Percentiles rank a stretch among this genome's conserved stretches.
These are phyloP conservation scores for Scutellaria minor DNA, from an alignment of 257 asterid species.

Conservation along the genomic window DNA sequence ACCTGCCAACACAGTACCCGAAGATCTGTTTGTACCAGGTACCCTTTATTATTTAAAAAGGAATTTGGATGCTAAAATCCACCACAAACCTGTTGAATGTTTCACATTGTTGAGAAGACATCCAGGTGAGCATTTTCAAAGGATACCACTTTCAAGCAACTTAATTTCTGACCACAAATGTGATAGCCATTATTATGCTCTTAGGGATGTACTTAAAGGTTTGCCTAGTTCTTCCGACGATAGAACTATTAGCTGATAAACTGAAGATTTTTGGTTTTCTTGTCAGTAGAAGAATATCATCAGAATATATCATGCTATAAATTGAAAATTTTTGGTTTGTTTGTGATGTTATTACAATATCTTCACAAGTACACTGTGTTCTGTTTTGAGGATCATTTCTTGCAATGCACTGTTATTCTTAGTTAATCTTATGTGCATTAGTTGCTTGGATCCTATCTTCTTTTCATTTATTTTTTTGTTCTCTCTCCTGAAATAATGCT, in stretches of 20 bases:
- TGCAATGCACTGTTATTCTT: no score
- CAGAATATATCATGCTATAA: neutral
- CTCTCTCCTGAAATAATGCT: no score
- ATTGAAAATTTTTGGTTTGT: neutral
- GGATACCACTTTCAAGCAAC: conserved; percentile 82
- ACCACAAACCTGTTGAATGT: conserved; percentile 41
- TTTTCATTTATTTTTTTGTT: no score
- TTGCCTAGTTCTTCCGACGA: conserved; percentile 58
- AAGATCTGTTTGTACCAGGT: conserved; percentile 81
- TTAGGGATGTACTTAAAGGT: conserved; percentile 92
- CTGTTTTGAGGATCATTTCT: neutral
- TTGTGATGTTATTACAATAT: neutral
- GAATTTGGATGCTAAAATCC: conserved; percentile 46
- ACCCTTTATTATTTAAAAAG: conserved; percentile 69
- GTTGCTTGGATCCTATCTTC: no score
- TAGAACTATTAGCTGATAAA: conserved; percentile 36
- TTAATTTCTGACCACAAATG: conserved; percentile 87
- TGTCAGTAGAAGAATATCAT: neutral
- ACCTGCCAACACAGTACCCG: conserved; percentile 30
- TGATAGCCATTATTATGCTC: conserved; percentile 81
- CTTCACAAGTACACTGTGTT: neutral
- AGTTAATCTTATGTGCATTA: no score
- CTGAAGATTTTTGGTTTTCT: neutral
- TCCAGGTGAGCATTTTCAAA: conserved; percentile 81
- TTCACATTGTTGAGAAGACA: conserved; percentile 76